Base-by-base conservation (phyloP, 75 land plant genomes). In the Selaginella tamariscina region DNA sequence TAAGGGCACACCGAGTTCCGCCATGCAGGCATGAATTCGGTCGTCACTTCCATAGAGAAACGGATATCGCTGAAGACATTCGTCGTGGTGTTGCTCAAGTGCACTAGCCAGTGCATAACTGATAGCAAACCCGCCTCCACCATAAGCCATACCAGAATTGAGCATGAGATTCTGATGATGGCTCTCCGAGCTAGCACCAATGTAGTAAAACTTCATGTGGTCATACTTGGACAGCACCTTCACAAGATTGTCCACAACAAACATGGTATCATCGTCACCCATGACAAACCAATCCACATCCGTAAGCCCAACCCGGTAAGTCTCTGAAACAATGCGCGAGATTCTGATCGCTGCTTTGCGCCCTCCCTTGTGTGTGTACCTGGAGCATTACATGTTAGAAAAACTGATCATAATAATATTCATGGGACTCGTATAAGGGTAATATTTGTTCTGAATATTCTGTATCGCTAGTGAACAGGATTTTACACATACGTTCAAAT, bases 261-360 rank as follows among this genome's bases (percentile, higher is more conserved):
- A 83, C 56, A 83, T 77, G 11, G 86, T 83, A 26, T 83, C 86
- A 31, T 84, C 86, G 59, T 82, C 84, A 0, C 84, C 84, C 30
- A 82, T 15, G 11, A 73, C 75, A 30, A 73, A 73, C 75, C 86
- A 84, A 18, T 75, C 75, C 2, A 83, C 85, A 55, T 72, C 65
- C 0, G 77, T 79, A 33, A 81, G 59, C 20, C 77, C 70, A 0
- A 84, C 74, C 23, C 69, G 66, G 67, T 76, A 82, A 55, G 63
- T 65, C 70, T 84, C 86, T 18, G 28, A 56, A 1, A 79, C 32
- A 68, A 84, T 82, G 55, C 87, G 72, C n/a, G 87, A 74, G 31
- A 85, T 77, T 31, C 87, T 68, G 29, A 85, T 66, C 1, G 82
- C 85, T 0, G 85, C 77, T 13, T 82, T 85, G 24, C 72, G 77